A percentile compares a stretch with the other conserved stretches of the same genome.
These are phyloP conservation scores for Acanthamoeba culbertsoni DNA, from an alignment of 208 protist genomes.

Conservation along the genomic window DNA sequence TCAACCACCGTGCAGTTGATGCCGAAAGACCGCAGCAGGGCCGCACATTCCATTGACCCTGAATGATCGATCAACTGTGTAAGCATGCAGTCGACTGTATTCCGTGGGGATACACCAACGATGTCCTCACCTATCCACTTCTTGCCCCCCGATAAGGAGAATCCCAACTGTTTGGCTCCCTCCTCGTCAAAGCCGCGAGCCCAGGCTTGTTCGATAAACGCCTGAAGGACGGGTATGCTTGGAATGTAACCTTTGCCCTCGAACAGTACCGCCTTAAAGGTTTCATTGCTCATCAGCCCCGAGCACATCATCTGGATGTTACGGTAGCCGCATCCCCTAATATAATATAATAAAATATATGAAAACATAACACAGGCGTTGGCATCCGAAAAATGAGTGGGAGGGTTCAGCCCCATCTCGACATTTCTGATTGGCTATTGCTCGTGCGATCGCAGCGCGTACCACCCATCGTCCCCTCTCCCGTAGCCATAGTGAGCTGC, in stretches of 20 bases:
- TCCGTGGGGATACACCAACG: too few relatives aligned
- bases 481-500: constrained; percentile 44
- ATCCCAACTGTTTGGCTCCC: constrained; percentile 37
- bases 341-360: not conserved
- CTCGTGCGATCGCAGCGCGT: not conserved
- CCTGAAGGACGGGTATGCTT: constrained; percentile 50
- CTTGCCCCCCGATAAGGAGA: not conserved
- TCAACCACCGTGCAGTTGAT: constrained; percentile 57
- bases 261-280: constrained; percentile 30
- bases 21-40: constrained; percentile 53
- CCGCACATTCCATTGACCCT: constrained; percentile 59
- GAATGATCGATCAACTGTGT: too few relatives aligned
- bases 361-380: too few relatives aligned
- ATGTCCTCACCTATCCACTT: constrained; percentile 61
- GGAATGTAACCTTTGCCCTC: constrained; percentile 40
- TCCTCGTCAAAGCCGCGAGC: constrained; percentile 32
- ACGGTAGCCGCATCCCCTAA: constrained; percentile 5
- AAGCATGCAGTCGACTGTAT: too few relatives aligned
- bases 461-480: constrained; percentile 49
- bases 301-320: constrained; percentile 64
- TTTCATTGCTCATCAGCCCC: constrained; percentile 8
- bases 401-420: too few relatives aligned
- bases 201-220: constrained; percentile 55
- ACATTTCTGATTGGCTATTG: not conserved
- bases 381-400: too few relatives aligned